A percentile compares a stretch with the other conserved stretches of the same genome.
phyloP scores from a whole-genome alignment of 2,329 filamentous ascomycete species.

The Nemania abortiva region DNA sequence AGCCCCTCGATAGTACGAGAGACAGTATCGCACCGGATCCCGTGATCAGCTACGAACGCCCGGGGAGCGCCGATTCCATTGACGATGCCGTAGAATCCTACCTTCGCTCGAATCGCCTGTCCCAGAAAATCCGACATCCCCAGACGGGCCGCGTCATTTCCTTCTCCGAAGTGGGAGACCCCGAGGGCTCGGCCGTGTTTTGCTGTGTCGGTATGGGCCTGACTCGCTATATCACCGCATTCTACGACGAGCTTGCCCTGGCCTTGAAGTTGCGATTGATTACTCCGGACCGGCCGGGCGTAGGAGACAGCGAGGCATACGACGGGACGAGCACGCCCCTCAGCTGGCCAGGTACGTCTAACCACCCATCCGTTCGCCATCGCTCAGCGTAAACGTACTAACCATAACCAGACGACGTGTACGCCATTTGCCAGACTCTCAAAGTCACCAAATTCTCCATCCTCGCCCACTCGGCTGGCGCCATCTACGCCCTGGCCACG shows the following conservation, averaged over 20 bases:
- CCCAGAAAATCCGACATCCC: slow-evolving; percentile 88
- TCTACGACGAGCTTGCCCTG: slow-evolving; percentile 94
- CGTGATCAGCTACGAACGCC: slow-evolving; percentile 75
- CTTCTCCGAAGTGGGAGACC: slow-evolving; percentile 96
- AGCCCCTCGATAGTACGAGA: slow-evolving; percentile 47
- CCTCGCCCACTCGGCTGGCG: slow-evolving; percentile 93
- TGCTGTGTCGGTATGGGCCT: slow-evolving; percentile 98
- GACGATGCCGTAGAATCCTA: slow-evolving; percentile 90
- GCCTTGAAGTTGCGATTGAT: slow-evolving; percentile 91
- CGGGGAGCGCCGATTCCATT: slow-evolving; percentile 84
- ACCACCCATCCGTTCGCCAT: background rate
- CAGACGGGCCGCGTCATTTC: slow-evolving; percentile 89
- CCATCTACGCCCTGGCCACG: slow-evolving; percentile 97
- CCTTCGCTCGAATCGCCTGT: slow-evolving; percentile 83
- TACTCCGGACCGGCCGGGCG: slow-evolving; percentile 92
- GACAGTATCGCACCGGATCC: slow-evolving; percentile 54
- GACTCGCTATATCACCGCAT: slow-evolving; percentile 94
- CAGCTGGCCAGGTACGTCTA: slow-evolving; percentile 85
- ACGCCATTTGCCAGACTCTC: slow-evolving; percentile 90
- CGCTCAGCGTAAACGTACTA: slow-evolving; percentile 40
- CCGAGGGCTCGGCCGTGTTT: slow-evolving; percentile 90
- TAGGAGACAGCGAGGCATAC: slow-evolving; percentile 91
- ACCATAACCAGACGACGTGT: slow-evolving; percentile 75
- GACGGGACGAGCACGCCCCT: slow-evolving; percentile 88
- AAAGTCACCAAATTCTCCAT: slow-evolving; percentile 97